Percentiles rank a stretch among this genome's conserved stretches.
phyloP scores from a whole-genome alignment of 1,284 basidiomycete genomes.

The Prillingera fragicola region DNA sequence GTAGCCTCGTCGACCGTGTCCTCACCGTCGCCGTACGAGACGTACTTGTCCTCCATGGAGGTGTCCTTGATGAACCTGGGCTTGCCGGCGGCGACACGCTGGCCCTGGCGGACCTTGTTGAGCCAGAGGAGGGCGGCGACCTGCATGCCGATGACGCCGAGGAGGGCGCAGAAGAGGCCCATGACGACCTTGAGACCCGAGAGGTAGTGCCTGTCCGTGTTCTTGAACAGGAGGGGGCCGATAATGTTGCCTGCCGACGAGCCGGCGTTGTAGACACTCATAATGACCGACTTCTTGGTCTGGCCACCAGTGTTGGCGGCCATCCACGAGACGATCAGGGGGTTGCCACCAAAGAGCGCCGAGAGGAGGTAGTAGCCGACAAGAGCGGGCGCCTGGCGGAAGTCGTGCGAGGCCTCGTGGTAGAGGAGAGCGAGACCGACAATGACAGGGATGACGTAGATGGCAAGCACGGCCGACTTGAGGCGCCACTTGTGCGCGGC shows the following conservation, averaged over 20 bases:
- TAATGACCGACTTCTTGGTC: constrained; percentile 47
- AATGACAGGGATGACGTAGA: constrained; percentile 38
- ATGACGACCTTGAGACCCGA: constrained; percentile 41
- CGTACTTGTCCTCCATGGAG: constrained; percentile 37
- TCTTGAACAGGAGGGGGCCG: constrained; percentile 41
- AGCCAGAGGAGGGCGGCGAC: constrained; percentile 32
- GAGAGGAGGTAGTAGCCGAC: constrained; percentile 48
- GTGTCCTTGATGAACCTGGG: constrained; percentile 40
- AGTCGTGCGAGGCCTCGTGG: constrained; percentile 1
- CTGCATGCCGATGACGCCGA: constrained; percentile 32
- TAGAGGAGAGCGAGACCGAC: constrained; percentile 41
- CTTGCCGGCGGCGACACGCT: constrained; percentile 43
- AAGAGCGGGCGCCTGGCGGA: constrained; percentile 32
- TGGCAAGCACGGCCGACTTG: constrained; percentile 38
- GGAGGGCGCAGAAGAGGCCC: constrained; percentile 39
- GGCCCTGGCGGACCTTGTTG: constrained; percentile 40
- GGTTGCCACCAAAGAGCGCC: constrained; percentile 48
- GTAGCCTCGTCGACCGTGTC: constrained; percentile 13
- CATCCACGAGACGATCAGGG: constrained; percentile 47
- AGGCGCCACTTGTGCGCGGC: constrained; percentile 31
- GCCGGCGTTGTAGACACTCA: constrained; percentile 25
- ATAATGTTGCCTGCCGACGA: constrained; percentile 33
- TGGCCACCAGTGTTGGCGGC: constrained; percentile 48
- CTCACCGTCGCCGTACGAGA: constrained; percentile 24
- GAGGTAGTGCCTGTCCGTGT: constrained; percentile 42